These are phyloP conservation scores for Cordyceps javanica DNA, from an alignment of 2,329 filamentous ascomycete species.

Conservation along the genomic window DNA sequence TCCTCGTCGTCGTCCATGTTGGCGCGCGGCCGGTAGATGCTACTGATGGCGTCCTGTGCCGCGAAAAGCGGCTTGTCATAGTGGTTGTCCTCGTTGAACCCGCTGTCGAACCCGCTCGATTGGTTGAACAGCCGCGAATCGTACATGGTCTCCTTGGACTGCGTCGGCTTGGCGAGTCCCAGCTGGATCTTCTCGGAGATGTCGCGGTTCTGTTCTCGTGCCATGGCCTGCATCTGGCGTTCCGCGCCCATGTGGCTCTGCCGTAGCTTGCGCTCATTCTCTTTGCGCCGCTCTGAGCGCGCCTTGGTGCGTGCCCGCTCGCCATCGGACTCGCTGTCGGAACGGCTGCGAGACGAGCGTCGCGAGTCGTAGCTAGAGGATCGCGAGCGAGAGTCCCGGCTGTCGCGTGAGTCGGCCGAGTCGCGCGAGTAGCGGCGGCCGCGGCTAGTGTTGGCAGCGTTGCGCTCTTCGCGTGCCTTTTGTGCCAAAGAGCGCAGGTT, in stretches of 20 bases:
- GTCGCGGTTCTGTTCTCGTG: conserved; percentile 90
- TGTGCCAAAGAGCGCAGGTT: conserved; percentile 81
- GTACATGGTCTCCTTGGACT: conserved; percentile 91
- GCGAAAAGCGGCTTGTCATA: conserved; percentile 98
- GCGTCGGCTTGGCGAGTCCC: conserved; percentile 88
- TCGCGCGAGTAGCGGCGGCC: conserved; percentile 31
- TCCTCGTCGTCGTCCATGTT: conserved; percentile 71
- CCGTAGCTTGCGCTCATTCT: conserved; percentile 82
- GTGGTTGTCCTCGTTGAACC: conserved; percentile 94
- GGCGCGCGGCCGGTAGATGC: conserved; percentile 80
- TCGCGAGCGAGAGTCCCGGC: conserved; percentile 33
- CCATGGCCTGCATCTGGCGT: conserved; percentile 84
- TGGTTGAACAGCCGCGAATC: conserved; percentile 95
- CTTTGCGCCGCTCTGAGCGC: conserved; percentile 69
- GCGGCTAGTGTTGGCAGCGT: conserved; percentile 42
- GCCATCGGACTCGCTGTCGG: conserved; percentile 59
- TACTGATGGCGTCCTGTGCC: conserved; percentile 88
- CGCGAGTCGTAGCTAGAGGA: conserved; percentile 29
- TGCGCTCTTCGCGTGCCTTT: conserved; percentile 80
- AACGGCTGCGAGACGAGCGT: conserved; percentile 31
- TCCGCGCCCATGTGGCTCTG: conserved; percentile 96
- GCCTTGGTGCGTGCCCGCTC: conserved; percentile 70
- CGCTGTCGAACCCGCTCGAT: conserved; percentile 79
- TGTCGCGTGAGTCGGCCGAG: conserved; percentile 32
- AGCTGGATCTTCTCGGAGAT: conserved; percentile 96